Percentiles rank a stretch among this genome's conserved stretches.
phyloP scores from a whole-genome alignment of 495 filamentous ascomycete species.

The Oleoguttula mirabilis region DNA sequence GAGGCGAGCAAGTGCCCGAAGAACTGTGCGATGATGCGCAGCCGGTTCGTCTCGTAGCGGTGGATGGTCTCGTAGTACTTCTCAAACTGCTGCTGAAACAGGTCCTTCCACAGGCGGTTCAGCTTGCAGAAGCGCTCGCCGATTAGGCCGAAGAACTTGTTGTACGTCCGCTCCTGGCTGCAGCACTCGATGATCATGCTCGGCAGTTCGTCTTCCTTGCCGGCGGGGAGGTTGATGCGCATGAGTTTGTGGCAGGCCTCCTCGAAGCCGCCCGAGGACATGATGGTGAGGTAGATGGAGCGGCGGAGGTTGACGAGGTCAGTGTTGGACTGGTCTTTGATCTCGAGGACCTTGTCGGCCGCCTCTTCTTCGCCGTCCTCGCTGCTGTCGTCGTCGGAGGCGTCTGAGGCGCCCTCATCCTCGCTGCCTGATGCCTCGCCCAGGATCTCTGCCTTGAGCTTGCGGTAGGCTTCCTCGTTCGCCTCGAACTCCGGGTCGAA shows the following conservation, averaged over 20 bases:
- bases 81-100: conserved; percentile 77
- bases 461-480: conserved; percentile 81
- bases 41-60: conserved; percentile 83
- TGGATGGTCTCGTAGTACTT: conserved; percentile 98
- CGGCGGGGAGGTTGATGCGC: conserved; percentile 64
- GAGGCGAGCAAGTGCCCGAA: conserved; percentile 82
- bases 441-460: conserved; percentile 82
- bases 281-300: conserved; percentile 94
- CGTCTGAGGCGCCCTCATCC: conserved; percentile 57
- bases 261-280: conserved; percentile 87
- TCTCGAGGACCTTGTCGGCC: conserved; percentile 66
- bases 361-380: conserved; percentile 75
- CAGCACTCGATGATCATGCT: conserved; percentile 96
- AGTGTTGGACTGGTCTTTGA: conserved; percentile 94
- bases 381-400: conserved; percentile 52
- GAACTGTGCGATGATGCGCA: conserved; percentile 89
- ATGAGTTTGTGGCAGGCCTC: conserved; percentile 79
- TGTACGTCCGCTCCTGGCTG: conserved; percentile 87
- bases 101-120: conserved; percentile 84
- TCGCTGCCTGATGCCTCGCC: conserved; percentile 75
- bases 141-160: conserved; percentile 90
- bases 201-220: conserved; percentile 78
- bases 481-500: conserved; percentile 80
- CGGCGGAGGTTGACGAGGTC: conserved; percentile 86
- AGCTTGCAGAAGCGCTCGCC: conserved; percentile 92